Percentiles rank a stretch among this genome's conserved stretches.
These are phyloP conservation scores for Cytospora piceae DNA, from an alignment of 2,329 filamentous ascomycete genomes.

Conservation along the genomic window DNA sequence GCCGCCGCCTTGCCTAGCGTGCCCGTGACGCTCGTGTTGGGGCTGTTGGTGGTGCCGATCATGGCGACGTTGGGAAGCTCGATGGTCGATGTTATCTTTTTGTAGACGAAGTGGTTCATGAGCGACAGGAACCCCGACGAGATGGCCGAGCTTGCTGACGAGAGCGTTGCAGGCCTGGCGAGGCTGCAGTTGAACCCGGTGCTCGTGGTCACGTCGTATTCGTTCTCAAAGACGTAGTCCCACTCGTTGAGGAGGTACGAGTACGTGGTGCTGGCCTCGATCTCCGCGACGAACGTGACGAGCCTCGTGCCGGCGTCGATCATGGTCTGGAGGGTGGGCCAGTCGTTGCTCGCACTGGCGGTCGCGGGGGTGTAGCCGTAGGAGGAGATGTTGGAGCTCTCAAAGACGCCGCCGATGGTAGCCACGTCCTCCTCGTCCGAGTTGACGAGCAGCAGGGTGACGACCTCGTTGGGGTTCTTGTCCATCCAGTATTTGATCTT, in stretches of 20 bases:
- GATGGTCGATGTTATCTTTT: constrained; percentile 56
- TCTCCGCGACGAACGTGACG: constrained; percentile 69
- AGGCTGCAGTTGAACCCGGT: constrained; percentile 73
- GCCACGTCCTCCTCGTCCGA: constrained; percentile 60
- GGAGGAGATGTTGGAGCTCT: constrained; percentile 60
- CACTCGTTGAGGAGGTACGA: constrained; percentile 69
- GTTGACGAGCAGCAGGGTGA: constrained; percentile 76
- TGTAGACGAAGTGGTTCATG: constrained; percentile 81
- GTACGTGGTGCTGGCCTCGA: constrained; percentile 44
- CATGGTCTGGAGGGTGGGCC: constrained; percentile 74
- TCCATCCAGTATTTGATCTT: constrained; percentile 72
- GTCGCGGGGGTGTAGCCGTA: constrained; percentile 62
- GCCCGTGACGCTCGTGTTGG: constrained; percentile 56
- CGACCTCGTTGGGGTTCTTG: constrained; percentile 71
- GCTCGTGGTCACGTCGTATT: constrained; percentile 65
- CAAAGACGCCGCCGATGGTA: constrained; percentile 59
- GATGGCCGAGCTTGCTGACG: constrained; percentile 56
- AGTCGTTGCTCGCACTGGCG: constrained; percentile 49
- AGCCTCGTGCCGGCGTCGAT: constrained; percentile 68
- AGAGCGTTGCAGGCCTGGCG: constrained; percentile 62
- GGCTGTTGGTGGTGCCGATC: constrained; percentile 68
- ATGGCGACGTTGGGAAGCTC: constrained; percentile 63
- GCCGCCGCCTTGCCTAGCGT: constrained; percentile 57
- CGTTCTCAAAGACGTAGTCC: constrained; percentile 72
- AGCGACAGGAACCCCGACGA: constrained; percentile 66